Conservation (phyloP, 2,329 filamentous ascomycete genomes). For the Stagonosporopsis chrysanthemi region DNA sequence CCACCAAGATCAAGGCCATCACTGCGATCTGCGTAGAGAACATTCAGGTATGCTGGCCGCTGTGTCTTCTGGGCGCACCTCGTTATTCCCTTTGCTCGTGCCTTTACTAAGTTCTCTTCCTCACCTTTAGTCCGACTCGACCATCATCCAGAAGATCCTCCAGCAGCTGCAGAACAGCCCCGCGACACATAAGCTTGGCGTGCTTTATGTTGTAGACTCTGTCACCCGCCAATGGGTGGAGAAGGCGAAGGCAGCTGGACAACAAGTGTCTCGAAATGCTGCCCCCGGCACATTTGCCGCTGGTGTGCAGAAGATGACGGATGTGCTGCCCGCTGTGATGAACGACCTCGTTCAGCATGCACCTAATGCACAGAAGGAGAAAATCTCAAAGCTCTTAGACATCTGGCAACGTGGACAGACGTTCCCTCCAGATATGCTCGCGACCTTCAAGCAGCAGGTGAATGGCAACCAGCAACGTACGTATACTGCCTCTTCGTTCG, state of each 20-base stretch:
- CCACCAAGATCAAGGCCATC: slow-evolving; percentile 86
- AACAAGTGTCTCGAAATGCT: slow-evolving; percentile 77
- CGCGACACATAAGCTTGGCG: slow-evolving; percentile 94
- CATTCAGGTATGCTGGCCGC: slow-evolving; percentile 41
- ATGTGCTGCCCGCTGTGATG: slow-evolving; percentile 92
- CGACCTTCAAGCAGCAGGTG: slow-evolving; percentile 83
- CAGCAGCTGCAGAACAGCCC: slow-evolving; percentile 97
- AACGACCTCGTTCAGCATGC: slow-evolving; percentile 90
- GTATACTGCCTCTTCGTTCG: slow-evolving; percentile 42
- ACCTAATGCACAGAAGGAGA: slow-evolving; percentile 94
- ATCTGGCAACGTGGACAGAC: slow-evolving; percentile 98
- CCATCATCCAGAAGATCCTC: slow-evolving; percentile 94
- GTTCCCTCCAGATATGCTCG: slow-evolving; percentile 81
- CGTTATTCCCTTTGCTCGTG: slow-evolving; percentile 19
- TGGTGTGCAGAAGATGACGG: slow-evolving; percentile 94
- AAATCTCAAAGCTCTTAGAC: slow-evolving; percentile 92
- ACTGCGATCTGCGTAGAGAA: slow-evolving; percentile 81
- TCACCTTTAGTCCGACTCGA: slow-evolving; percentile 79
- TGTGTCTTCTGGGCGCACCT: slow-evolving; percentile 17
- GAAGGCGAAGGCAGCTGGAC: slow-evolving; percentile 85
- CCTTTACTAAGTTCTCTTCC: slow-evolving; percentile 36
- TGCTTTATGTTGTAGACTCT: slow-evolving; percentile 99
- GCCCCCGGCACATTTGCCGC: slow-evolving; percentile 93
- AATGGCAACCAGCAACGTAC: slow-evolving; percentile 71
- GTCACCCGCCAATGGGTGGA: slow-evolving; percentile 99